phyloP scores from a whole-genome alignment of 345 rosid genomes.

The Bruguiera sexangula region DNA sequence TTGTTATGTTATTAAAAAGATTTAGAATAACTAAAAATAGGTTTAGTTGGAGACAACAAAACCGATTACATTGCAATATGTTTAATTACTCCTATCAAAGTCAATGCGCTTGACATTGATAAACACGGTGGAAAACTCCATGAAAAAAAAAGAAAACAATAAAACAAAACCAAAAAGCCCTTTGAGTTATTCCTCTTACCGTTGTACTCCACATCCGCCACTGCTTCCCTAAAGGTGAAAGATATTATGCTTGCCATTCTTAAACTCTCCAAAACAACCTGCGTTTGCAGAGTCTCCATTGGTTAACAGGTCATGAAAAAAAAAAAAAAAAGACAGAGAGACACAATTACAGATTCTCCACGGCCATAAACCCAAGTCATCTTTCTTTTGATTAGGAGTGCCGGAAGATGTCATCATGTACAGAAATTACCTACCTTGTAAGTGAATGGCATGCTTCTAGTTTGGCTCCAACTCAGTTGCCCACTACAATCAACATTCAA shows the following conservation, averaged over 20 bases:
- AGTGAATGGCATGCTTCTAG: constrained; percentile 55
- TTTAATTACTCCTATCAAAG: too few species aligned
- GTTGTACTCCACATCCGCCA: constrained; percentile 65
- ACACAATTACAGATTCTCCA: neutral
- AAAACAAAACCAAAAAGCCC: too few species aligned
- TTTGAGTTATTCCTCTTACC: constrained; percentile 33
- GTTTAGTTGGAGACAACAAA: too few species aligned
- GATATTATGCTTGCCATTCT: constrained; percentile 78
- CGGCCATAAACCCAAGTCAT: neutral
- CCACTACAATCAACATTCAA: constrained; percentile 29
- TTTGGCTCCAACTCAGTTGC: constrained; percentile 53
- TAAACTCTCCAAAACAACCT: constrained; percentile 66
- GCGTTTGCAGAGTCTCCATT: constrained; percentile 9
- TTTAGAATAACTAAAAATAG: too few species aligned
- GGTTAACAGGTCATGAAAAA: constrained; percentile 4
- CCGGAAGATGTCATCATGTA: neutral
- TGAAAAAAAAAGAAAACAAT: too few species aligned
- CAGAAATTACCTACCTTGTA: constrained; percentile 34
- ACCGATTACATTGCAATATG: too few species aligned
- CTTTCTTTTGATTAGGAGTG: neutral
- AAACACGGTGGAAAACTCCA: too few species aligned
- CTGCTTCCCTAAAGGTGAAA: constrained; percentile 72
- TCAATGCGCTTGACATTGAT: too few species aligned
- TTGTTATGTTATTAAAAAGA: too few species aligned
- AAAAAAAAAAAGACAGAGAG: neutral